Evolutionary conservation across 2,329 filamentous ascomycete genomes (phyloP).

Genomic region (Monilinia polystroma): DNA sequence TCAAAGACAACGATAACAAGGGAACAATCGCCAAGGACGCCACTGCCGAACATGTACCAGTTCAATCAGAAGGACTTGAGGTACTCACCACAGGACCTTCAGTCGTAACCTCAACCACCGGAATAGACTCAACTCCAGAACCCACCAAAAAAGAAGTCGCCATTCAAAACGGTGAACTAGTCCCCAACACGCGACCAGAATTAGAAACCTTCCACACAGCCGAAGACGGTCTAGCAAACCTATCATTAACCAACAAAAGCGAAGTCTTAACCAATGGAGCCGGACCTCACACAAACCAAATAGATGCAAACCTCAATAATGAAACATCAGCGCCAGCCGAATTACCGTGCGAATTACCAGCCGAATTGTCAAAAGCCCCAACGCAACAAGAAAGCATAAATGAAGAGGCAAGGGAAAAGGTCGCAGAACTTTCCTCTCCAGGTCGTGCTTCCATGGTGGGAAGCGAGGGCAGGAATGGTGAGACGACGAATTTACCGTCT

Average conservation of each 20-base stretch:
- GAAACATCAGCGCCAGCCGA: constrained; percentile 1
- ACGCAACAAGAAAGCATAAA: constrained; percentile 18
- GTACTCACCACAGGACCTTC: constrained; percentile 25
- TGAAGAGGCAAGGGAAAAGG: background rate
- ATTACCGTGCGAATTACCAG: background rate
- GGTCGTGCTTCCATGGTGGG: background rate
- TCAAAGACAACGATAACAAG: constrained; percentile 4
- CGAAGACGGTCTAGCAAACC: constrained; percentile 24
- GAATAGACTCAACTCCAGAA: background rate
- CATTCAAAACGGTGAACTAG: constrained; percentile 31
- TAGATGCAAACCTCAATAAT: background rate
- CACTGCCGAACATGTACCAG: background rate
- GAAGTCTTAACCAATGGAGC: constrained; percentile 24
- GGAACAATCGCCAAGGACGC: constrained; percentile 4
- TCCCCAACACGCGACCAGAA: constrained; percentile 31
- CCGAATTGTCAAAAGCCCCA: background rate
- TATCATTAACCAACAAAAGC: constrained; percentile 29
- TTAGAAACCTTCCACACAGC: constrained; percentile 33
- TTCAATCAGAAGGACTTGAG: constrained; percentile 23
- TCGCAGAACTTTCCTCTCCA: background rate
- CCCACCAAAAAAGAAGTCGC: constrained; percentile 5
- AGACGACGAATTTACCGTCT: background rate
- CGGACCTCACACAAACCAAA: constrained; percentile 2
- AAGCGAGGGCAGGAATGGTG: background rate
- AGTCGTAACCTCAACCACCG: constrained; percentile 14